Evolutionary conservation across 192 early-diverging fungal species (phyloP).

Genomic region (Jimgerdemannia flammicorona): DNA sequence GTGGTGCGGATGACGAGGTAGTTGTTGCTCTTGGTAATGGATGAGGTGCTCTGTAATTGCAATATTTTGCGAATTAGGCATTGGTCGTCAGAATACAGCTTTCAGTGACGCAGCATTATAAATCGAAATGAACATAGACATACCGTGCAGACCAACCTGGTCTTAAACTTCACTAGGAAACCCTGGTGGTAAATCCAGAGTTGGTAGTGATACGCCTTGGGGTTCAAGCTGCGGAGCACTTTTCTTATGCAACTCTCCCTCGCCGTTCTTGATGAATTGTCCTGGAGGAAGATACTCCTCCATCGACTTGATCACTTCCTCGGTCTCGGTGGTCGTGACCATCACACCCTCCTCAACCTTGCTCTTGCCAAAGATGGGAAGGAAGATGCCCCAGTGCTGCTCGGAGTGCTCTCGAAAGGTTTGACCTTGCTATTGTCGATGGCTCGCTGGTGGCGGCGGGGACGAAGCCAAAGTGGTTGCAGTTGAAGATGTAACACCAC

Average conservation of each 20-base stretch:
- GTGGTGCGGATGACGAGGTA: constrained; percentile 14
- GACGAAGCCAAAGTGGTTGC: no score
- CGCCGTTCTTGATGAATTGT: no score
- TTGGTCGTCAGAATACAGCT: no score
- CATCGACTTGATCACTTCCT: not conserved
- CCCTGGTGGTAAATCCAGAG: constrained; percentile 23
- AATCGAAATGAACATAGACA: not conserved
- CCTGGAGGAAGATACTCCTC: not conserved
- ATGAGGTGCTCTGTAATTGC: constrained; percentile 1
- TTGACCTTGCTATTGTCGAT: no score
- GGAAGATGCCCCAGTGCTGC: no score
- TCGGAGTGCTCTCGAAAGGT: no score
- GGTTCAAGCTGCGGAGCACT: not conserved
- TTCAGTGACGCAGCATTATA: no score
- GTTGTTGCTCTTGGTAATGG: constrained; percentile 19
- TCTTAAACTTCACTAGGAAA: constrained; percentile 24
- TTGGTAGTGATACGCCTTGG: not conserved
- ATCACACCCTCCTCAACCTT: not conserved
- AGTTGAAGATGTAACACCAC: no score
- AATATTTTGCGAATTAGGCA: not conserved
- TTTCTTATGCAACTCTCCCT: not conserved
- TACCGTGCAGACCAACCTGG: constrained; percentile 23
- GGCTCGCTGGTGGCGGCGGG: no score
- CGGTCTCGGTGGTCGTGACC: not conserved
- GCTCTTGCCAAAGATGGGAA: not conserved